Percentiles rank a stretch among this genome's conserved stretches.
Evolutionary conservation across 371 early-diverging fungal species (phyloP).

Genomic region (Mortierella sp.): DNA sequence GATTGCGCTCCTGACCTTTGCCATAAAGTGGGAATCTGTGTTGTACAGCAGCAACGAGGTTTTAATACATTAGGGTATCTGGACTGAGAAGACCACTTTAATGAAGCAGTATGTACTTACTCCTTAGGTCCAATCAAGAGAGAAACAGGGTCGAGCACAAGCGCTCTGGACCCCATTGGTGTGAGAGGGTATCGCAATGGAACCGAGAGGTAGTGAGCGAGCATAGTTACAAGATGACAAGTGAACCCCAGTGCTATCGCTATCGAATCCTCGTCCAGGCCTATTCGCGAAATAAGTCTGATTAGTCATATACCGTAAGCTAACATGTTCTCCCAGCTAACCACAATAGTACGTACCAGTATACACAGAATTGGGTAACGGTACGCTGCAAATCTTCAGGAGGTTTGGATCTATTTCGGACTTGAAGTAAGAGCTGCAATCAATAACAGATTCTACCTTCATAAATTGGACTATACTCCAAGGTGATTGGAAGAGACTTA

Average conservation of each 20-base stretch:
- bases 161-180: conserved; percentile 84
- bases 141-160: conserved; percentile 76
- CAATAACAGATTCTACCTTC: background rate
- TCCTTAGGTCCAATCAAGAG: conserved; percentile 65
- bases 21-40: conserved; percentile 81
- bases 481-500: background rate
- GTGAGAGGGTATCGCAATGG: conserved; percentile 83
- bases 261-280: conserved; percentile 75
- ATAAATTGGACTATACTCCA: background rate
- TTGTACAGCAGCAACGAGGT: background rate
- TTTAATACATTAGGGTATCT: background rate
- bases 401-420: conserved; percentile 65
- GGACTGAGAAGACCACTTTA: background rate
- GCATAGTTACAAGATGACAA: conserved; percentile 77
- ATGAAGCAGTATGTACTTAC: conserved; percentile 54
- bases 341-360: conserved; percentile 42
- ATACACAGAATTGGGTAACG: conserved; percentile 74
- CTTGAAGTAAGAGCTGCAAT: conserved; percentile 29
- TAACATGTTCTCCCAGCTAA: background rate
- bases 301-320: background rate
- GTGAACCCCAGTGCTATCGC: conserved; percentile 83
- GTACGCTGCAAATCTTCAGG: conserved; percentile 73
- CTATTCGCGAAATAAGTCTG: conserved; percentile 25
- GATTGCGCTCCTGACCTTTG: conserved; percentile 76
- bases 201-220: conserved; percentile 80